Base-by-base conservation (phyloP, 2,329 filamentous ascomycete genomes). In the Sarocladium oryzae region DNA sequence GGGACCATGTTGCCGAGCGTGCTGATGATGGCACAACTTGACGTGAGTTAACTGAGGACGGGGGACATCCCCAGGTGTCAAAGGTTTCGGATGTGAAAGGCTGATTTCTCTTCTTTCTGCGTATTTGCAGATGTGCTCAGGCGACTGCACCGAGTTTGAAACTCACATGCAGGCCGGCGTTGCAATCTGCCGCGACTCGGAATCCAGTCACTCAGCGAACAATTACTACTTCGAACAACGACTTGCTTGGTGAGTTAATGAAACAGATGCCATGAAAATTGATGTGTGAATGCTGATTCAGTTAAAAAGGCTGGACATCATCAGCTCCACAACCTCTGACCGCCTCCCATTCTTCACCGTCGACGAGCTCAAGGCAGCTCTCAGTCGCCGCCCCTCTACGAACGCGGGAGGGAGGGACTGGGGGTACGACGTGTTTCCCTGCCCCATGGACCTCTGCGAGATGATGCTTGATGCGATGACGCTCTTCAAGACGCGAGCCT, bases 251-350 rank as follows among this genome's bases (percentile, higher is more conserved):
- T 52, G n/a, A 36, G 50, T 37, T 5, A n/a, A 35, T 41, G n/a
- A 10, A 23, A 41, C 37, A 23, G 37, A n/a, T n/a, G n/a, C n/a
- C n/a, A n/a, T n/a, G n/a, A n/a, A n/a, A n/a, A n/a, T n/a, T n/a
- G n/a, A n/a, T n/a, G n/a, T n/a, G n/a, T n/a, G n/a, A n/a, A n/a
- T n/a, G n/a, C n/a, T n/a, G n/a, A n/a, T n/a, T n/a, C n/a, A n/a
- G n/a, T n/a, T n/a, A n/a, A n/a, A n/a, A n/a, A 52, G 50, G 50
- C 50, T 52, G 4, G 40, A 52, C 50, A 48, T 52, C n/a, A 21
- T 52, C 40, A 38, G 40, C 30, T 52, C 40, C 3, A 52, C 50
- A n/a, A 52, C 50, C 23, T 52, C 50, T 10, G n/a, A 18, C 6
- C 26, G 21, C 10, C 30, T 16, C 5, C 50, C 50, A 11, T 37